Conservation (phyloP, 305 asterid species). For the Fraxinus sp. region DNA sequence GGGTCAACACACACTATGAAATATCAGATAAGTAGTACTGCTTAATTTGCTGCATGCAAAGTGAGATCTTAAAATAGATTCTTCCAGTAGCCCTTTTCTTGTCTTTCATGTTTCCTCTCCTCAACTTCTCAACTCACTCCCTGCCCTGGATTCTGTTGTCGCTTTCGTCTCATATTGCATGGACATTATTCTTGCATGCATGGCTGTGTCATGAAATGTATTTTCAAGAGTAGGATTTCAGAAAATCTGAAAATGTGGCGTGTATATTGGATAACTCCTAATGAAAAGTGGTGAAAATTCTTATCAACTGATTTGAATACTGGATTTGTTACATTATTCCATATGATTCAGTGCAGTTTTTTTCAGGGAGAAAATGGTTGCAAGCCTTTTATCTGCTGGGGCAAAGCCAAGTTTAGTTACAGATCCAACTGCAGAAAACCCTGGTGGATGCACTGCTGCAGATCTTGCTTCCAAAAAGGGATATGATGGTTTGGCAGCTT, state of each 20-base stretch:
- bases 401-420: conserved; percentile 92
- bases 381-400: conserved; percentile 83
- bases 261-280: neutral
- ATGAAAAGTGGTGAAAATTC: neutral
- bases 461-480: conserved; percentile 88
- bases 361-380: conserved; percentile 94
- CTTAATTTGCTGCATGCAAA: neutral
- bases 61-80: neutral
- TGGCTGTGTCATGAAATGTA: neutral
- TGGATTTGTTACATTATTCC: neutral
- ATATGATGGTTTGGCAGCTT: conserved; percentile 88
- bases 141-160: neutral
- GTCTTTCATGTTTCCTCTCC: conserved; percentile 9
- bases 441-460: conserved; percentile 81
- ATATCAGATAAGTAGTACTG: neutral
- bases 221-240: neutral
- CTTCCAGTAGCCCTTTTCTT: neutral
- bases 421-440: conserved; percentile 76
- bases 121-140: neutral
- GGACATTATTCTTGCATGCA: neutral
- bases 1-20: neutral
- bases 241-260: neutral
- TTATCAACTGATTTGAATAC: neutral
- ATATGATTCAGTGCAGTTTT: conserved; percentile 17
- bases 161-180: neutral